Evolutionary conservation across 2,329 filamentous ascomycete species (phyloP).

Genomic region (Pyricularia grisea): DNA sequence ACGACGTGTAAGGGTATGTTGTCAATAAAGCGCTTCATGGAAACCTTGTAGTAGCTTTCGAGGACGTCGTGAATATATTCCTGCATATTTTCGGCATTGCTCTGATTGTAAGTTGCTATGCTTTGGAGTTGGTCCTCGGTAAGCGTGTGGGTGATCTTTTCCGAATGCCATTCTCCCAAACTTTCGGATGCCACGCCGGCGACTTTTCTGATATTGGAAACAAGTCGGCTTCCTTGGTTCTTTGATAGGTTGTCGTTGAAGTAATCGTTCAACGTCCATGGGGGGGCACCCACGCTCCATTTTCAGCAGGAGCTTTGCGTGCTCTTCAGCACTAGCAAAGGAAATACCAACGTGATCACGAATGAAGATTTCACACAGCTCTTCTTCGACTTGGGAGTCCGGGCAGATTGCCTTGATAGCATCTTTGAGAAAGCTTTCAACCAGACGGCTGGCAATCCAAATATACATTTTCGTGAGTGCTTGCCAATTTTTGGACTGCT

Average conservation of each 20-base stretch:
- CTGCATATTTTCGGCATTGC: constrained; percentile 10
- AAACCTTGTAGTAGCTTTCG: constrained; percentile 50
- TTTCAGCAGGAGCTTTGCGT: constrained; percentile 39
- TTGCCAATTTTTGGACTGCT: constrained; percentile 44
- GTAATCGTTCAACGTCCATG: constrained; percentile 40
- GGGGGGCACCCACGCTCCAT: constrained; percentile 37
- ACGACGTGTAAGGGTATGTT: constrained; percentile 30
- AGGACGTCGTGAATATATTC: constrained; percentile 52
- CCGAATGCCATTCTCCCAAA: background rate
- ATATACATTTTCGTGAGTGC: constrained; percentile 36
- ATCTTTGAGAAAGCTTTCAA: constrained; percentile 38
- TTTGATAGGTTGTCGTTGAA: constrained; percentile 32
- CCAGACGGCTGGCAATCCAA: constrained; percentile 17
- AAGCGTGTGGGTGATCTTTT: background rate
- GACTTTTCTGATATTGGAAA: constrained; percentile 7
- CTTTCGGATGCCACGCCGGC: background rate
- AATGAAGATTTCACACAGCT: constrained; percentile 31
- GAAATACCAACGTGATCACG: constrained; percentile 30
- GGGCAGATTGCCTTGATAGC: constrained; percentile 32
- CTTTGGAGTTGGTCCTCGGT: constrained; percentile 6
- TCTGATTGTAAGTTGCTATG: background rate
- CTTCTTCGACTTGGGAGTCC: constrained; percentile 27
- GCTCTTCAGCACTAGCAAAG: constrained; percentile 37
- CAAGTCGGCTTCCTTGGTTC: constrained; percentile 14
- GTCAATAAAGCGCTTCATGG: constrained; percentile 53